These are phyloP conservation scores for Nakazawaea ernobii DNA, from an alignment of 805 yeast genomes.

Conservation along the genomic window DNA sequence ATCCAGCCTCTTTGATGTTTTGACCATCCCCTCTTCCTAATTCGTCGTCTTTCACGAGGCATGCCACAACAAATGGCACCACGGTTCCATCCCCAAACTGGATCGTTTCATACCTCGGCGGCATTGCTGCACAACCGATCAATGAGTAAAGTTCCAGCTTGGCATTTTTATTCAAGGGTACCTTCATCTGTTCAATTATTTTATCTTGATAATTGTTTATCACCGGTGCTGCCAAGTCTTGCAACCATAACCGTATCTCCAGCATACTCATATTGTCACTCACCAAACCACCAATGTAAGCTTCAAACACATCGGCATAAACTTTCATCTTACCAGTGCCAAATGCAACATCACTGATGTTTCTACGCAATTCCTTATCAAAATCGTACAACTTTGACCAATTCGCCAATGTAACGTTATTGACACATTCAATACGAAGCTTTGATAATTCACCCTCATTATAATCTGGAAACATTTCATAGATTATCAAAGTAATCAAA, in stretches of 20 bases:
- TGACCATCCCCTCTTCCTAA: constrained; percentile 72
- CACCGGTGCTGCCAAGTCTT: constrained; percentile 42
- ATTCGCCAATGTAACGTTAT: constrained; percentile 63
- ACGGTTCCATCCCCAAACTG: constrained; percentile 35
- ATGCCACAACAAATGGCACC: constrained; percentile 53
- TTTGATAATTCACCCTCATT: constrained; percentile 78
- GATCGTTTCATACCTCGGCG: constrained; percentile 51
- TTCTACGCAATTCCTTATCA: constrained; percentile 47
- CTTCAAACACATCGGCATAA: constrained; percentile 88
- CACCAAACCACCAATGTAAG: constrained; percentile 82
- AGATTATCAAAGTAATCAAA: constrained; percentile 65
- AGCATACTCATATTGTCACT: constrained; percentile 45
- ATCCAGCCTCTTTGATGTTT: constrained; percentile 71
- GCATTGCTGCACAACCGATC: constrained; percentile 68
- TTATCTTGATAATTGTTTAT: constrained; percentile 25
- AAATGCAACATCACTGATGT: constrained; percentile 39
- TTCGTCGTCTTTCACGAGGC: constrained; percentile 57
- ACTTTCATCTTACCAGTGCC: constrained; percentile 58
- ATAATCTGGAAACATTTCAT: constrained; percentile 57
- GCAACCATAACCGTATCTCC: constrained; percentile 53
- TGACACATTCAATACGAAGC: constrained; percentile 64
- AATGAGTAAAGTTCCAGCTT: constrained; percentile 72
- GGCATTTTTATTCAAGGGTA: constrained; percentile 55
- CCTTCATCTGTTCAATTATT: constrained; percentile 25
- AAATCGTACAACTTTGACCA: constrained; percentile 69